phyloP scores from a whole-genome alignment of 2,329 filamentous ascomycete species.

The Penicillium sp. region DNA sequence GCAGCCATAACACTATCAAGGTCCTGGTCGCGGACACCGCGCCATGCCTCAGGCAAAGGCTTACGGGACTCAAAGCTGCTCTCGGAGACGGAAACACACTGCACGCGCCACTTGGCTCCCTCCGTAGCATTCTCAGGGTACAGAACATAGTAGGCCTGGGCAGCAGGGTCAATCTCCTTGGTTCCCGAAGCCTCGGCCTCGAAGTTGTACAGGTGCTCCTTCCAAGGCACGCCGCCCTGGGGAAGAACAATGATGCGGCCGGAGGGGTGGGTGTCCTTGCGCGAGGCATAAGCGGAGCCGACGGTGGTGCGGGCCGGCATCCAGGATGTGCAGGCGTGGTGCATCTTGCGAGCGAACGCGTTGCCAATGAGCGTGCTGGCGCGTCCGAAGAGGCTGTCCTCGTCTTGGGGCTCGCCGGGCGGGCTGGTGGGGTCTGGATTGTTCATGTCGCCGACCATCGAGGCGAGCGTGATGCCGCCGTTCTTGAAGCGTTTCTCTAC shows the following conservation, averaged over 20 bases:
- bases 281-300: constrained; percentile 68
- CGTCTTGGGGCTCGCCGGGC: constrained; percentile 64
- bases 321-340: constrained; percentile 74
- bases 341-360: constrained; percentile 78
- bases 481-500: constrained; percentile 80
- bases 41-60: constrained; percentile 85
- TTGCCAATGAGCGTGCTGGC: constrained; percentile 84
- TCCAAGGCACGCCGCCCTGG: constrained; percentile 80
- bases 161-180: constrained; percentile 40
- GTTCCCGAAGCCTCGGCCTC: constrained; percentile 58
- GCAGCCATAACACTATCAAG: constrained; percentile 60
- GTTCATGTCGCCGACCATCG: constrained; percentile 78
- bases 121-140: constrained; percentile 79
- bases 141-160: constrained; percentile 77
- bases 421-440: constrained; percentile 54
- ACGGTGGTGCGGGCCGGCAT: constrained; percentile 82
- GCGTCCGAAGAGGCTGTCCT: constrained; percentile 74
- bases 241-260: constrained; percentile 81
- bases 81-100: constrained; percentile 80
- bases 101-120: constrained; percentile 86
- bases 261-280: constrained; percentile 64
- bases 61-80: constrained; percentile 91
- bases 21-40: constrained; percentile 82
- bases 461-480: constrained; percentile 78
- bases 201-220: constrained; percentile 88